phyloP scores from a whole-genome alignment of 495 filamentous ascomycete genomes.

The Cladorrhinum samala region DNA sequence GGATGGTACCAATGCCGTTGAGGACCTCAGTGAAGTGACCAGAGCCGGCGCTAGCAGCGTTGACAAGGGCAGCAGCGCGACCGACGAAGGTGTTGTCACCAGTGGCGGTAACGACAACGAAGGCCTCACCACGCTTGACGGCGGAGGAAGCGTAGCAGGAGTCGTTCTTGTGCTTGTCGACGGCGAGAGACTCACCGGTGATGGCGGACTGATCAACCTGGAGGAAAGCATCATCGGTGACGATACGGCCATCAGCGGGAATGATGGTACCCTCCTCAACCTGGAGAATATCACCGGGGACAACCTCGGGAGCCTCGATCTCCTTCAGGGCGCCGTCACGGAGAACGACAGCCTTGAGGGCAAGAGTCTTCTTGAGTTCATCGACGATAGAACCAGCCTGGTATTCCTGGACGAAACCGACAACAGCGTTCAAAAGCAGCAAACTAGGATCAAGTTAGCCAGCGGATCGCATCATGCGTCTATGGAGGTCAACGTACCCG shows the following conservation, averaged over 20 bases:
- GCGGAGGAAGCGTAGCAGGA: constrained; percentile 76
- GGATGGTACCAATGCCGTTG: constrained; percentile 76
- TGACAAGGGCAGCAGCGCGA: constrained; percentile 79
- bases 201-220: constrained; percentile 91
- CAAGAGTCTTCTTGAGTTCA: constrained; percentile 85
- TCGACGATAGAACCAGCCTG: constrained; percentile 88
- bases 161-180: constrained; percentile 77
- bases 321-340: constrained; percentile 68
- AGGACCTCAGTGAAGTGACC: constrained; percentile 90
- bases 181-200: constrained; percentile 87
- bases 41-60: constrained; percentile 58
- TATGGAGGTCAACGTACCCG: too few relatives aligned
- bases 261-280: constrained; percentile 89
- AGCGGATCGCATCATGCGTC: too few relatives aligned
- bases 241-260: constrained; percentile 79
- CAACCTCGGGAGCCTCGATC: constrained; percentile 70
- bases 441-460: too few relatives aligned
- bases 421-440: constrained; percentile 71
- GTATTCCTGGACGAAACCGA: constrained; percentile 85
- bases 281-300: constrained; percentile 84
- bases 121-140: constrained; percentile 83
- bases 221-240: constrained; percentile 71
- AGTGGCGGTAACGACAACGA: constrained; percentile 72
- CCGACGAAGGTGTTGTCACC: constrained; percentile 88
- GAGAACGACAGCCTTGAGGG: constrained; percentile 76